A percentile compares a stretch with the other conserved stretches of the same genome.
phyloP scores from a whole-genome alignment of 1,139 yeast species.

The Taphrina populina region DNA sequence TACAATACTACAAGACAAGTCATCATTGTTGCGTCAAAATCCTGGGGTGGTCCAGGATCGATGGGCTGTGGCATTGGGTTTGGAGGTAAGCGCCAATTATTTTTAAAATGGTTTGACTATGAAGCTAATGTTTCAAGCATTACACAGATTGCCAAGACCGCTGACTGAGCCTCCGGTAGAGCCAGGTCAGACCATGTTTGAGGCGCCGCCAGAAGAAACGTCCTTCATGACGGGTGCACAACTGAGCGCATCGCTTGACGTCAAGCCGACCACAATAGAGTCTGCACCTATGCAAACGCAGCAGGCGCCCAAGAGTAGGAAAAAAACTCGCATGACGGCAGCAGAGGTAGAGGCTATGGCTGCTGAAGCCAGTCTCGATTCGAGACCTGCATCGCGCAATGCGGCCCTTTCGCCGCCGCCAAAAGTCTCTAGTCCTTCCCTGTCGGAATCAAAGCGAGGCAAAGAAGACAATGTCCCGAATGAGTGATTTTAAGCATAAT shows the following conservation, averaged over 20 bases:
- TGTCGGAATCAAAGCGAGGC: background rate
- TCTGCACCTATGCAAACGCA: background rate
- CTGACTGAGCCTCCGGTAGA: slow-evolving; percentile 31
- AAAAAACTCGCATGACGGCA: slow-evolving; percentile 24
- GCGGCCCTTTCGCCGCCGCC: slow-evolving; percentile 6
- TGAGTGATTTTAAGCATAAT: background rate
- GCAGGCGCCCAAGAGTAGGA: slow-evolving; percentile 1
- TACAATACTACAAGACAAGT: slow-evolving; percentile 84
- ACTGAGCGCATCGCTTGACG: slow-evolving; percentile 16
- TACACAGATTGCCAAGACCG: slow-evolving; percentile 74
- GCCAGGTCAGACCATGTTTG: slow-evolving; percentile 35
- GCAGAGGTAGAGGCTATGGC: slow-evolving; percentile 32
- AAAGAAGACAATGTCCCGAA: background rate
- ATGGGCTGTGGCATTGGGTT: slow-evolving; percentile 95
- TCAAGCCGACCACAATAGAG: background rate
- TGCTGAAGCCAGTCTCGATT: slow-evolving; percentile 20
- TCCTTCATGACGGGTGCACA: slow-evolving; percentile 27
- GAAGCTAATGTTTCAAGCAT: slow-evolving; percentile 35
- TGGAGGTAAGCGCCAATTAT: slow-evolving; percentile 48
- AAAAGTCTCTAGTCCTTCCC: too few species aligned
- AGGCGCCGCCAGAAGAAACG: slow-evolving; percentile 13
- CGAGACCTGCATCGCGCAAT: slow-evolving; percentile 8
- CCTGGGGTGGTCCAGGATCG: slow-evolving; percentile 70
- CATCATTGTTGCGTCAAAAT: slow-evolving; percentile 62
- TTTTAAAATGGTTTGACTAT: slow-evolving; percentile 44